These are phyloP conservation scores for Boletus sp. DNA, from an alignment of 768 basidiomycete genomes.

Conservation along the genomic window DNA sequence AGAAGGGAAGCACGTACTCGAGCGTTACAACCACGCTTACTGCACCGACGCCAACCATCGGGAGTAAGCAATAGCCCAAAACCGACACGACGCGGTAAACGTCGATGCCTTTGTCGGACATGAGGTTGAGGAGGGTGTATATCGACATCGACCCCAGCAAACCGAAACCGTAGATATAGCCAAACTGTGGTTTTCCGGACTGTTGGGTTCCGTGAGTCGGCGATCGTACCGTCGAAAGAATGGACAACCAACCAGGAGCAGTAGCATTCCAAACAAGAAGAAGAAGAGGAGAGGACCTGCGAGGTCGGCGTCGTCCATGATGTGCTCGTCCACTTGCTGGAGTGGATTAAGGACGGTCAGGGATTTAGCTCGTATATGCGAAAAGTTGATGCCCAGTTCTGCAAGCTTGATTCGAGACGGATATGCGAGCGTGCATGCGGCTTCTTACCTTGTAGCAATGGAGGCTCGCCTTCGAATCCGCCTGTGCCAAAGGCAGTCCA, in stretches of 20 bases:
- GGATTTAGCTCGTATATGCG: constrained; percentile 92
- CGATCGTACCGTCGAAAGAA: background rate
- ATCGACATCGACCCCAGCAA: constrained; percentile 91
- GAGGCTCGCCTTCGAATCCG: constrained; percentile 94
- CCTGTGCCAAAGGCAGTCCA: constrained; percentile 97
- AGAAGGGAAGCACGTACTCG: constrained; percentile 59
- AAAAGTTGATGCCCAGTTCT: constrained; percentile 99
- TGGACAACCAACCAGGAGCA: constrained; percentile 74
- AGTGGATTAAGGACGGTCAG: constrained; percentile 95
- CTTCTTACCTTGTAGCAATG: constrained; percentile 82
- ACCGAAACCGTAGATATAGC: constrained; percentile 97
- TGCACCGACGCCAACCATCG: constrained; percentile 93
- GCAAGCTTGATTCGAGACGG: constrained; percentile 1
- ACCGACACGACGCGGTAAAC: constrained; percentile 94
- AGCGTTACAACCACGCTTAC: constrained; percentile 84
- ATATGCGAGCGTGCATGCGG: background rate
- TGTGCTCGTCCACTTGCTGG: constrained; percentile 76
- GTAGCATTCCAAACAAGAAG: constrained; percentile 90
- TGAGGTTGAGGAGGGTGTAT: constrained; percentile 93
- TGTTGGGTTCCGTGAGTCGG: constrained; percentile 32
- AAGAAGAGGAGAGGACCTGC: constrained; percentile 95
- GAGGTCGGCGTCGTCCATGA: constrained; percentile 99
- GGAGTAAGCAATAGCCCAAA: constrained; percentile 92
- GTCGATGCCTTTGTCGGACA: constrained; percentile 94
- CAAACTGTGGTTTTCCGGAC: constrained; percentile 99